These are phyloP conservation scores for Mycena venus DNA, from an alignment of 768 basidiomycete species.

Conservation along the genomic window DNA sequence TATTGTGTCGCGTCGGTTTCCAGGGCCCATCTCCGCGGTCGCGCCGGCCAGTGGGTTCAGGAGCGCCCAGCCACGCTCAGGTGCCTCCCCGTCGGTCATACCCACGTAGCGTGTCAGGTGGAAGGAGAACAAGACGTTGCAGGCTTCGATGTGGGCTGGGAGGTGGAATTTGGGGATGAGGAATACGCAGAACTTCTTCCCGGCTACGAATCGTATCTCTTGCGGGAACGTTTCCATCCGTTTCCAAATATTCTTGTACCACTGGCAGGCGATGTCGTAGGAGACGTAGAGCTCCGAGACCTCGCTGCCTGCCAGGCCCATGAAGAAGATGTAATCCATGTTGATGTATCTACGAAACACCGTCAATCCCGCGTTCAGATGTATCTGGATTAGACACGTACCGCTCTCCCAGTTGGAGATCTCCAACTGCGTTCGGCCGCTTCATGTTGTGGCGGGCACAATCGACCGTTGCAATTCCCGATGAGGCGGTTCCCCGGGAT, in stretches of 20 bases:
- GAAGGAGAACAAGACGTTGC: constrained; percentile 45
- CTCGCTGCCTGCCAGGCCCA: constrained; percentile 27
- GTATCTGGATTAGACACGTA: background rate
- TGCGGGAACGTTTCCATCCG: constrained; percentile 9
- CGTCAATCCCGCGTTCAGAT: no score
- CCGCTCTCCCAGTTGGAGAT: constrained; percentile 36
- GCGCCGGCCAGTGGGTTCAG: constrained; percentile 39
- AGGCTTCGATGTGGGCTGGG: constrained; percentile 38
- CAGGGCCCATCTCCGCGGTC: constrained; percentile 49
- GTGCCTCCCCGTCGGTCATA: constrained; percentile 46
- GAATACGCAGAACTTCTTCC: background rate
- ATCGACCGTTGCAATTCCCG: no score
- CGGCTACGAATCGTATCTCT: background rate
- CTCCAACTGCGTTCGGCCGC: no score
- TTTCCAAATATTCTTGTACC: constrained; percentile 35
- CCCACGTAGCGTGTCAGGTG: constrained; percentile 39
- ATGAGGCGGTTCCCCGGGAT: no score
- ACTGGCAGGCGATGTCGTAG: constrained; percentile 49
- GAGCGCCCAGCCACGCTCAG: constrained; percentile 46
- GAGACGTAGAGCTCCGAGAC: constrained; percentile 30
- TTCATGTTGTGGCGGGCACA: no score
- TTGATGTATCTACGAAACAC: constrained; percentile 25
- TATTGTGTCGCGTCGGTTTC: constrained; percentile 40
- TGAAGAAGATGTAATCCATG: no score
- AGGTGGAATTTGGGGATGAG: constrained; percentile 50